Evolutionary conservation across 352 stramenopile genomes (phyloP), one percentile per base, ranked within the genome.

Genomic region (Globisporangium heterothallicum): DNA sequence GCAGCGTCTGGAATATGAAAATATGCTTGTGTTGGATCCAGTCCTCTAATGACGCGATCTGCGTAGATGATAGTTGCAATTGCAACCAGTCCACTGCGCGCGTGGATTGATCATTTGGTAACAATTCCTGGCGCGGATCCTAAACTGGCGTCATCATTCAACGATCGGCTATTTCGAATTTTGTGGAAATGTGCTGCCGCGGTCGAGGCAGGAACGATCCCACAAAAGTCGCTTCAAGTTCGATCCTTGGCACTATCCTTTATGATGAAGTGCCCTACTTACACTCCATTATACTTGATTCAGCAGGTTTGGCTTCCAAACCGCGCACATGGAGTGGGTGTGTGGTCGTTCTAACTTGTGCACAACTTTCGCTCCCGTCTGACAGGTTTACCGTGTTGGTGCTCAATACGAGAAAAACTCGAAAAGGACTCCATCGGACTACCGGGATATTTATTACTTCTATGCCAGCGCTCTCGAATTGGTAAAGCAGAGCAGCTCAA

Each of bases 251-350:
- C 77, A 3, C 53, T 90, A 27, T 63, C 61, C 21, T 88, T 84
- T 42, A 70, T 90, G 69, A 44, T 78, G 10, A 84, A 85, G 53
- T 90, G 81, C 32, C 65, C 78, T 10, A 82, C 61, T 8, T 92
- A 92, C 48, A 70, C 66, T 19, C 57, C 67, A 4, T 36, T 59
- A 19, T 88, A 89, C 26, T 69, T 76, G 55, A 70, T 87, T 24
- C 76, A 89, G 34, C 81, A 89, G 71, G 66, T 74, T n/a, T 4
- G 38, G 26, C 25, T 40, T 14, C 27, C 27, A 32, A 34, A 4
- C 2, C 19, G 5, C 40, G 22, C 52, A 35, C 52, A 30, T n/a
- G n/a, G n/a, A n/a, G n/a, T n/a, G n/a, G n/a, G n/a, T 50, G 41
- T 34, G 18, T 8, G 43, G 7, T 22, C 22, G 8, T 42, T 21